Conservation (phyloP, 441 rosid genomes). For the Pelargonium fulgidum region DNA sequence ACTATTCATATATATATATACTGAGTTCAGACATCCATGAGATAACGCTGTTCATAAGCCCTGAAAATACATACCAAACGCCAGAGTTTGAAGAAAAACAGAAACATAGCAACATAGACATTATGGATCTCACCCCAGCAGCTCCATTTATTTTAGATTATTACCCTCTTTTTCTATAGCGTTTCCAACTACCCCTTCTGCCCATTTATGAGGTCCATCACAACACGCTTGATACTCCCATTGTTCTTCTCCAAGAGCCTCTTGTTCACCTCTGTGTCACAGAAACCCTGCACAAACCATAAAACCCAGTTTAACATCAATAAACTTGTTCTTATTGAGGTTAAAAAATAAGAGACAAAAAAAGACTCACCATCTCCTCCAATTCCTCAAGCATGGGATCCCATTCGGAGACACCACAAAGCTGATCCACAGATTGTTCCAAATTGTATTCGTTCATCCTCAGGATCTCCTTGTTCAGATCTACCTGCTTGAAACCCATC, state of each 20-base stretch:
- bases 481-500: conserved; percentile 92
- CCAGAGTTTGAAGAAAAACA: too few relatives aligned
- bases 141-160: background rate
- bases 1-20: too few relatives aligned
- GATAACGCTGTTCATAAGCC: too few relatives aligned
- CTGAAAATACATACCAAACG: too few relatives aligned
- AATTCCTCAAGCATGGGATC: conserved; percentile 88
- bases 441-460: conserved; percentile 67
- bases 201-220: conserved; percentile 79
- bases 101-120: too few relatives aligned
- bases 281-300: conserved; percentile 56
- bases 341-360: background rate
- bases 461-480: conserved; percentile 81
- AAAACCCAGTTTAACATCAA: background rate
- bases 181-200: conserved; percentile 38
- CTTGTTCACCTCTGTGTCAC: conserved; percentile 62
- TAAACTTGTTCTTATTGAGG: background rate
- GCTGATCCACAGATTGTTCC: conserved; percentile 70
- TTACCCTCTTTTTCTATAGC: background rate
- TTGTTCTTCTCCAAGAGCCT: conserved; percentile 85
- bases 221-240: conserved; percentile 87
- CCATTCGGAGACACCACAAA: conserved; percentile 79
- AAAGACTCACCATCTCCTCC: conserved; percentile 64
- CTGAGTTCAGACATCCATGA: too few relatives aligned
- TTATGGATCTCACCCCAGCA: background rate